phyloP scores from a whole-genome alignment of 352 stramenopile species.

The Globisporangium okanoganense region DNA sequence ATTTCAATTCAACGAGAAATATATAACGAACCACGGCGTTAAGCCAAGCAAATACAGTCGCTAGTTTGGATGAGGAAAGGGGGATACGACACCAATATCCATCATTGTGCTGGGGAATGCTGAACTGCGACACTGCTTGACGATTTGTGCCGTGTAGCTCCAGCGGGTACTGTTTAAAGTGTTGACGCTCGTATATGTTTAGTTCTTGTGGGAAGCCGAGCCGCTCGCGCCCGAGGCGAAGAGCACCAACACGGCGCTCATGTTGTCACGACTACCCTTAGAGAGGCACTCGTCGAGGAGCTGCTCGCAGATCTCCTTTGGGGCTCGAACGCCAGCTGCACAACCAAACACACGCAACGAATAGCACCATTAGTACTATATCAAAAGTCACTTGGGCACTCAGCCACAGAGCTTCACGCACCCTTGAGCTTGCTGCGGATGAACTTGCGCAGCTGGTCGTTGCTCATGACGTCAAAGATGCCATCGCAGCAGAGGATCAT shows the following conservation, averaged over 20 bases:
- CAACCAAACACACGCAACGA: not conserved
- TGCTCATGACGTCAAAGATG: constrained; percentile 94
- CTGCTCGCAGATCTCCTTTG: constrained; percentile 69
- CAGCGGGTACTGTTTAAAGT: not conserved
- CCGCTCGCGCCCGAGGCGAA: constrained; percentile 39
- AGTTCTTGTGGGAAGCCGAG: constrained; percentile 16
- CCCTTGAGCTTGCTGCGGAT: constrained; percentile 74
- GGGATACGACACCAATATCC: not conserved
- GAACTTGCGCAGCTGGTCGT: constrained; percentile 92
- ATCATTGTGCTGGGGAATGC: not conserved
- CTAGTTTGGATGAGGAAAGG: not conserved
- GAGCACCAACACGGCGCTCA: constrained; percentile 83
- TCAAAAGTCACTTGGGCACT: not conserved
- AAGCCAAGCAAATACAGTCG: not conserved
- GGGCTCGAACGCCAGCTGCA: constrained; percentile 28
- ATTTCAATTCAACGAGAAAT: constrained; percentile 1
- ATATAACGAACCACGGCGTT: constrained; percentile 1
- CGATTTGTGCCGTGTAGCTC: not conserved
- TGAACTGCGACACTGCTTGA: not conserved
- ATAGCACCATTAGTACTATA: not conserved
- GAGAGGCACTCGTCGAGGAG: constrained; percentile 79
- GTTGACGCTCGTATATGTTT: not conserved
- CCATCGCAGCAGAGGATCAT: constrained; percentile 92
- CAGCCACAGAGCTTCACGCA: not conserved
- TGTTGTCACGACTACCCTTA: constrained; percentile 85